phyloP scores from a whole-genome alignment of 148 eudicot genomes.

The Gaultheria prostrata region DNA sequence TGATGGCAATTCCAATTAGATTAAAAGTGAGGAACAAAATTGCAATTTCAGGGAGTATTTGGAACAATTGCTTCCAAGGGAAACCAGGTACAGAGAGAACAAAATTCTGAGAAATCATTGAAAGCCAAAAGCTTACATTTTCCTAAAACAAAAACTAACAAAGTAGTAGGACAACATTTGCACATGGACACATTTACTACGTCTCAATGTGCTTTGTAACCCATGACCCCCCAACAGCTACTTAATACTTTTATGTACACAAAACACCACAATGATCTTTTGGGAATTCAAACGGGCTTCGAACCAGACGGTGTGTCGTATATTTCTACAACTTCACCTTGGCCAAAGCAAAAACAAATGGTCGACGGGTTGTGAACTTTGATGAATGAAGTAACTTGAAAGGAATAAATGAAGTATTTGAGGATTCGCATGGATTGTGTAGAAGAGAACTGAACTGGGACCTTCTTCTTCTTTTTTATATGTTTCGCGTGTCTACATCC shows the following conservation, averaged over 20 bases:
- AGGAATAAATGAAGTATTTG: not conserved
- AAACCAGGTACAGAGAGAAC: not conserved
- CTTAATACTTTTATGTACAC: slow-evolving; percentile 24
- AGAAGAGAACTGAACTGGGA: not conserved
- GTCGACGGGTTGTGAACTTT: slow-evolving; percentile 15
- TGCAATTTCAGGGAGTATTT: not conserved
- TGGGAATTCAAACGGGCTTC: slow-evolving; percentile 21
- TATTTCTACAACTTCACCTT: slow-evolving; percentile 50
- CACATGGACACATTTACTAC: slow-evolving; percentile 32
- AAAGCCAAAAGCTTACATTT: slow-evolving; percentile 30
- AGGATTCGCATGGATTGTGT: not conserved
- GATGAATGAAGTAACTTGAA: slow-evolving; percentile 2
- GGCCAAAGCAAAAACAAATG: slow-evolving; percentile 26
- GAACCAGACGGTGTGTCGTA: slow-evolving; percentile 36
- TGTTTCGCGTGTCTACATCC: not conserved
- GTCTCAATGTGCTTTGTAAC: slow-evolving; percentile 28
- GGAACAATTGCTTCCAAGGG: slow-evolving; percentile 17
- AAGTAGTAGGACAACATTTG: not conserved
- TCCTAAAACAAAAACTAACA: not conserved
- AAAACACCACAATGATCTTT: slow-evolving; percentile 15
- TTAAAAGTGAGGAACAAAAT: not conserved
- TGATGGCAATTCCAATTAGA: not conserved
- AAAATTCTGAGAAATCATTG: slow-evolving; percentile 13
- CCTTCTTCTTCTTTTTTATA: not conserved
- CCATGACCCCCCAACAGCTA: slow-evolving; percentile 2